Evolutionary conservation across 1,139 yeast species (phyloP), one percentile per base, ranked within the genome.

Genomic region (Yamadazyma jaroonii): DNA sequence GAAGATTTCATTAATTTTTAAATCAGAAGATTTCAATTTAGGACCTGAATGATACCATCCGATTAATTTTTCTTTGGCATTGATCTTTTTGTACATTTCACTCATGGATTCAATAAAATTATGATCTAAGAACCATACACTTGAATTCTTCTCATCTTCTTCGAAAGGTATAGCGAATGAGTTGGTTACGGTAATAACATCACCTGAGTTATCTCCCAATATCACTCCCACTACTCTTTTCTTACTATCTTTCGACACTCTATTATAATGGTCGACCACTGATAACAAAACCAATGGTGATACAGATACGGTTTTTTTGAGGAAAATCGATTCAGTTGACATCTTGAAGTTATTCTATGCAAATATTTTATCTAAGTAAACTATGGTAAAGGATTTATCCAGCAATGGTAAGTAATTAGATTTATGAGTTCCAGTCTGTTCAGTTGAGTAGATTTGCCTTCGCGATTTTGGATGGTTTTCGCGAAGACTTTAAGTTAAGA

Each of bases 21-120:
- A 72, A 60, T 94, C 99, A 12, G 95, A 83, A 2, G 92, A 77
- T 52, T 80, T 81, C 50, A 94, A 75, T 61, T 90, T 89, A 10
- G 97, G 97, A 1, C 98, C 99, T 12, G 96, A 83, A 60, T 94
- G 99, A 58, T 94, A 94, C 99, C 99, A 94, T 9, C 99, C 99
- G 60, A 94, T 82, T 42, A 94, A 73, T 60, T 81, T 86, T 60
- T 94, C 99, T 65, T 87, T 88, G 21, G 98, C 99, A 66, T 90
- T 92, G 57, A 92, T 92, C 63, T 94, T 92, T 59, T 86, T 88
- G 65, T 88, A 92, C 99, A 94, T 94, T 50, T 89, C 97, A 46
- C 92, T 84, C 99, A 94, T 94, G 39, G 87, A 78, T 56, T 92
- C 98, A 45, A 94, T 88, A 59, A 83, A 94, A 59, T 94, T 92